These are phyloP conservation scores for Drechslerella dactyloides DNA, from an alignment of 2,329 filamentous ascomycete species.

Conservation along the genomic window DNA sequence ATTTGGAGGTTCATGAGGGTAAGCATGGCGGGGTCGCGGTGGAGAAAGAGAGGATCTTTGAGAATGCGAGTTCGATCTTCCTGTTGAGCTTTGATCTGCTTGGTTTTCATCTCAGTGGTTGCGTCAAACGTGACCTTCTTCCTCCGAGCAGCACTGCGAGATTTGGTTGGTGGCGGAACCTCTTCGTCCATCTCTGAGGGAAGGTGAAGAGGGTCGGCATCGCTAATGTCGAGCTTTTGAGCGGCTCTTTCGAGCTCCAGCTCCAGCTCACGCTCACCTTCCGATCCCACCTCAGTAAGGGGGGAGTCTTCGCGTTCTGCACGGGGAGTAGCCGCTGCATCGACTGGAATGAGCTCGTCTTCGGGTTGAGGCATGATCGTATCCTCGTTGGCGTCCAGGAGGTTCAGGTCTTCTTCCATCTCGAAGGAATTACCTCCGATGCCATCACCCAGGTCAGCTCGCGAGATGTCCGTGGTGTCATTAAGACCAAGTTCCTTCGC, in stretches of 20 bases:
- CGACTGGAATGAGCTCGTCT: constrained; percentile 9
- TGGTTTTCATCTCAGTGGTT: constrained; percentile 64
- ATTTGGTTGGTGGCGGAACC: constrained; percentile 62
- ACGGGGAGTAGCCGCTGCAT: constrained; percentile 32
- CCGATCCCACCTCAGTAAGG: constrained; percentile 54
- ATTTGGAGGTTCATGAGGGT: constrained; percentile 91
- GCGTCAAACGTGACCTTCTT: constrained; percentile 84
- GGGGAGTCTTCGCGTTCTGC: constrained; percentile 52
- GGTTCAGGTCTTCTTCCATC: constrained; percentile 64
- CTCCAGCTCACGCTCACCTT: constrained; percentile 51
- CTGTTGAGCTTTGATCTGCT: constrained; percentile 83
- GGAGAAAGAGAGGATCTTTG: constrained; percentile 80
- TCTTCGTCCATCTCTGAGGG: constrained; percentile 62
- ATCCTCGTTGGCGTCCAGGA: constrained; percentile 67
- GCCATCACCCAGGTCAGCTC: constrained; percentile 36
- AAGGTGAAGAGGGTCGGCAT: constrained; percentile 51
- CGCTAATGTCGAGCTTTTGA: constrained; percentile 49
- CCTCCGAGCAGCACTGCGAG: constrained; percentile 75
- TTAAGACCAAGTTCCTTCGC: constrained; percentile 65
- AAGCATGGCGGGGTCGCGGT: constrained; percentile 83
- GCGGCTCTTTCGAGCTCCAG: constrained; percentile 26
- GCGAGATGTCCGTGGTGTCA: constrained; percentile 59
- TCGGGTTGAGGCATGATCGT: constrained; percentile 63
- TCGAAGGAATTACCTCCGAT: constrained; percentile 58
- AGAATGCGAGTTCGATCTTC: constrained; percentile 84